These are phyloP conservation scores for Diaporthe eres DNA, from an alignment of 2,329 filamentous ascomycete genomes.

Conservation along the genomic window DNA sequence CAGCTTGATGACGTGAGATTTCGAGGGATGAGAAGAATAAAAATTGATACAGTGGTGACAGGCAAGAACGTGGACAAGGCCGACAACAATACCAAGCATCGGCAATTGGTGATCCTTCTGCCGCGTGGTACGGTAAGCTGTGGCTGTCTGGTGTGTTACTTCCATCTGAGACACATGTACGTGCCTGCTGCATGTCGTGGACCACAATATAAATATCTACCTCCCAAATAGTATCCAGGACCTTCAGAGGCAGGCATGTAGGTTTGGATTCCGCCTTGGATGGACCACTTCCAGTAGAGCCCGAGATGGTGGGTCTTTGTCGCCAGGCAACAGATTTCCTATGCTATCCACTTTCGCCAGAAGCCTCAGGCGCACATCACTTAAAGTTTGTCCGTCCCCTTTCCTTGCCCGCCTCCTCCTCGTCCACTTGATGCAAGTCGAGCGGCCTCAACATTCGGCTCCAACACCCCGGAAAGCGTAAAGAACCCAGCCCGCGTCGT, in stretches of 20 bases:
- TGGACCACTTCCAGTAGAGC: neutral
- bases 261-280: too few species aligned
- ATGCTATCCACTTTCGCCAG: neutral
- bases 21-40: neutral
- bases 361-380: neutral
- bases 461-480: neutral
- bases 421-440: neutral
- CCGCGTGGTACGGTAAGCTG: neutral
- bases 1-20: conserved; percentile 33
- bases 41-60: neutral
- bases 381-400: neutral
- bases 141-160: conserved; percentile 16
- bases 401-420: neutral
- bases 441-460: neutral
- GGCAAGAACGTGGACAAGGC: neutral
- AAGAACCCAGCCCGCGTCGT: neutral
- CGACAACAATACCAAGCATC: conserved; percentile 13
- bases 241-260: too few species aligned
- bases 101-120: conserved; percentile 16
- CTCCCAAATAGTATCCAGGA: too few species aligned
- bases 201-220: conserved; percentile 6
- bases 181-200: neutral
- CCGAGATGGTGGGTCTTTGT: neutral
- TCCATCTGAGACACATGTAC: conserved; percentile 5
- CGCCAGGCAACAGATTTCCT: neutral